phyloP scores from a whole-genome alignment of 1,139 yeast species.

The Hansenula sp. region DNA sequence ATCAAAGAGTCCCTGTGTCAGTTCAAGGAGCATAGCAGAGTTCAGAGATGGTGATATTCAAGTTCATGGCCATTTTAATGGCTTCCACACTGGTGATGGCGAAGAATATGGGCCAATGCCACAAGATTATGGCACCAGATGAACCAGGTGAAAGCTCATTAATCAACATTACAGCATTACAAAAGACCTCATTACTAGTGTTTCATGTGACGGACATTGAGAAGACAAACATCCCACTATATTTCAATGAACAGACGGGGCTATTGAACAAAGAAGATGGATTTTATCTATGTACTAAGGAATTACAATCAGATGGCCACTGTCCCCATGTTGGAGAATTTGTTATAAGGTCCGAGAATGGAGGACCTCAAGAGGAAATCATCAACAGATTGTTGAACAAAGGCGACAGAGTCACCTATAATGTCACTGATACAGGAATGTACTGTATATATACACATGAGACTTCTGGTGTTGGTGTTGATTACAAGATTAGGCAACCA shows the following conservation, averaged over 20 bases:
- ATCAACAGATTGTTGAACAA: not conserved
- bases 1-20: not conserved
- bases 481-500: conserved; percentile 1
- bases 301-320: not conserved
- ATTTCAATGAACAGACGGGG: not conserved
- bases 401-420: not conserved
- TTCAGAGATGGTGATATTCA: not conserved
- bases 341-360: conserved; percentile 1
- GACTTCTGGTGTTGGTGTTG: not conserved
- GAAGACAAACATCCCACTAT: conserved; percentile 6
- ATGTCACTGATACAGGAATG: not conserved
- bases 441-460: conserved; percentile 1
- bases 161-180: not conserved
- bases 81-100: not conserved
- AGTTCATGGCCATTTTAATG: not conserved
- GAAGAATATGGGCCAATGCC: not conserved
- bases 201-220: conserved; percentile 2
- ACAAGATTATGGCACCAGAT: conserved; percentile 2
- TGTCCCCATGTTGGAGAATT: conserved; percentile 2
- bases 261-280: conserved; percentile 1
- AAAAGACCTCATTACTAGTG: conserved; percentile 2
- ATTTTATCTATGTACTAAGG: not conserved
- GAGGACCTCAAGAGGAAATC: conserved; percentile 1
- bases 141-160: conserved; percentile 1
- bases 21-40: not conserved